A percentile compares a stretch with the other conserved stretches of the same genome.
Evolutionary conservation across 2,329 filamentous ascomycete species (phyloP).

Genomic region (Penicillium sp.): DNA sequence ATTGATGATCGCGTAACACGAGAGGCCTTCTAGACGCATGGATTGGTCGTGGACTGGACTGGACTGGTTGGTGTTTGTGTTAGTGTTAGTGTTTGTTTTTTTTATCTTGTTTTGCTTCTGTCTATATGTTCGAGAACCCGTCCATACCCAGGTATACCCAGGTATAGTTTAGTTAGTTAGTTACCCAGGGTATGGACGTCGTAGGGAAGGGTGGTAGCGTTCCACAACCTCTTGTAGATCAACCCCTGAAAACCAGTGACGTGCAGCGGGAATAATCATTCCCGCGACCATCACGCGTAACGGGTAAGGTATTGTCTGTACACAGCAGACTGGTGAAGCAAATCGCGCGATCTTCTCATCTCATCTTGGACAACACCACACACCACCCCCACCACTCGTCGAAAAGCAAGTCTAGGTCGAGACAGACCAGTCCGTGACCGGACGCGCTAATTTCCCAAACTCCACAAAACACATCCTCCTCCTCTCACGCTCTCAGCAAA

Average conservation of each 20-base stretch:
- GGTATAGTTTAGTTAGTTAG: too few relatives aligned
- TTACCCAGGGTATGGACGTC: too few relatives aligned
- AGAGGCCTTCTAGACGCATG: not conserved
- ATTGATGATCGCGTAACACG: conserved; percentile 1
- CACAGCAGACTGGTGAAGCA: too few relatives aligned
- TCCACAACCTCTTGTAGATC: not conserved
- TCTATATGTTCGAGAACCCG: not conserved
- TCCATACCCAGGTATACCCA: not conserved
- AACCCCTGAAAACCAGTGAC: not conserved
- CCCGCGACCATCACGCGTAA: too few relatives aligned
- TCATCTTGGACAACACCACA: not conserved
- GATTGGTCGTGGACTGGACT: too few relatives aligned
- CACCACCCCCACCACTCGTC: not conserved
- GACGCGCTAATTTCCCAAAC: not conserved
- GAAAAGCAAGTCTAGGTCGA: not conserved
- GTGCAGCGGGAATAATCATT: conserved; percentile 4
- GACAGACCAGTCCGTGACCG: too few relatives aligned
- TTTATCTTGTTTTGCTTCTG: not conserved
- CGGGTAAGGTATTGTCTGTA: too few relatives aligned
- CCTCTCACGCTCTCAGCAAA: not conserved
- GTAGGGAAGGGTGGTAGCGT: too few relatives aligned
- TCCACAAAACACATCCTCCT: not conserved
- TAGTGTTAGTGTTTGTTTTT: not conserved
- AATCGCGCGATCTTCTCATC: too few relatives aligned
- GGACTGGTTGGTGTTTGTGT: too few relatives aligned